Percentiles rank a stretch among this genome's conserved stretches.
These are phyloP conservation scores for Fomitopsis serialis DNA, from an alignment of 768 basidiomycete genomes.

Conservation along the genomic window DNA sequence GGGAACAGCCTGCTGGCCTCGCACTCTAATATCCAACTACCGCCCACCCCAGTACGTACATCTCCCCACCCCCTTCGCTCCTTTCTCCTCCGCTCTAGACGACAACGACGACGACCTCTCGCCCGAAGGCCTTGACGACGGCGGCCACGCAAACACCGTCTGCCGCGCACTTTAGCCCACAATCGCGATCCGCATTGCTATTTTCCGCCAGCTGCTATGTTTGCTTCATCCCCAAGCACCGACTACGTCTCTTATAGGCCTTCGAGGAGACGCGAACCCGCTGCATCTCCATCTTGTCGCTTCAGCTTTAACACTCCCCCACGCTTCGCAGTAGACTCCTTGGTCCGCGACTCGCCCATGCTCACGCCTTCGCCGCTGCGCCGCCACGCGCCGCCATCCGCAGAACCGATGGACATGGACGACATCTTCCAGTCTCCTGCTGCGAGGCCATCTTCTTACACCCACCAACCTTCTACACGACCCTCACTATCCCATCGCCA, in stretches of 20 bases:
- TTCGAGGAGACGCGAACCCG: conserved; percentile 25
- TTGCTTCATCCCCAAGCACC: conserved; percentile 26
- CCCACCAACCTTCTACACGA: conserved; percentile 14
- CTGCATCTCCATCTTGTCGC: conserved; percentile 28
- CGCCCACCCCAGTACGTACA: conserved; percentile 1
- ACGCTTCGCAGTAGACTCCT: conserved; percentile 18
- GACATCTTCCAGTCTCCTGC: conserved; percentile 44
- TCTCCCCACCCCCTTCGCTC: conserved; percentile 5
- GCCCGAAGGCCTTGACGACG: background rate
- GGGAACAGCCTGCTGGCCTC: background rate
- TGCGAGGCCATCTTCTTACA: conserved; percentile 35
- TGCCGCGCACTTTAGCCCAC: conserved; percentile 1
- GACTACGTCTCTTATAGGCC: conserved; percentile 32
- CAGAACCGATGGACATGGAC: conserved; percentile 34
- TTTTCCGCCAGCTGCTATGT: conserved; percentile 22
- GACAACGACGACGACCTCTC: conserved; percentile 7
- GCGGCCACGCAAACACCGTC: background rate
- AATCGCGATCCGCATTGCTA: conserved; percentile 7
- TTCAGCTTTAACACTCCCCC: conserved; percentile 29
- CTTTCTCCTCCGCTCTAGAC: conserved; percentile 4
- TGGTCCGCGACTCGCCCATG: conserved; percentile 51
- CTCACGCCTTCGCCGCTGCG: conserved; percentile 61
- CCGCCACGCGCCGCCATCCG: conserved; percentile 36
- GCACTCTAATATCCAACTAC: background rate
- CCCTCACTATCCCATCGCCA: conserved; percentile 8